Evolutionary conservation across 208 protist species (phyloP), one percentile per base, ranked within the genome.

Genomic region (Crithidia brevicula): DNA sequence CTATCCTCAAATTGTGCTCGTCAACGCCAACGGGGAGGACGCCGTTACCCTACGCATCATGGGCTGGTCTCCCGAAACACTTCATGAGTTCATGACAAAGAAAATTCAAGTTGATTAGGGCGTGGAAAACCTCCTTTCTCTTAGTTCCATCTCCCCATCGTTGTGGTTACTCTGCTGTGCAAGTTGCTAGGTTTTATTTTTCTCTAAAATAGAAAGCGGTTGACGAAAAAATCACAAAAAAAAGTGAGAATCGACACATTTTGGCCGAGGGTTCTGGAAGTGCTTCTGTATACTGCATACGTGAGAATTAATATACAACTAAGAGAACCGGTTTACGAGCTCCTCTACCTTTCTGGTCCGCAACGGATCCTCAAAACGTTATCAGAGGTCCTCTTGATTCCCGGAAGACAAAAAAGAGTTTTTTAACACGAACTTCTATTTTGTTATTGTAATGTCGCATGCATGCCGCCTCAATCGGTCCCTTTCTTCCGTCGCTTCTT

Each of bases 31-130:
- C 11, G 51, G 20, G 7, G 59, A 70, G 8, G 45, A 75, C 4
- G 40, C 22, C 8, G n/a, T 72, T 28, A 65, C 71, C n/a, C 31
- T 81, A 46, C 59, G 23, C 42, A 56, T 88, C 25, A 20, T 25
- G 3, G 69, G 64, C 1, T 85, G 76, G 79, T 71, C 82, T 30
- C 61, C 65, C 1, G 72, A 77, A 15, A 72, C 64, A 0, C 40
- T 85, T 13, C 58, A 85, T 38, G 42, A 85, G 23, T 61, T 85
- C 34, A 50, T 85, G 11, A 63, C 25, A 6, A 75, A 80, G 33
- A 84, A 76, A 40, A 67, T 81, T 18, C 18, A 20, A 1, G 42
- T 74, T 50, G n/a, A 40, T 4, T 62, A 33, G 31, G 56, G 2
- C 31, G n/a, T n/a, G 25, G 0, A 1, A 20, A 6, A n/a, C 34